These are phyloP conservation scores for Eucalyptus pauciflora DNA, from an alignment of 345 rosid genomes.

Conservation along the genomic window DNA sequence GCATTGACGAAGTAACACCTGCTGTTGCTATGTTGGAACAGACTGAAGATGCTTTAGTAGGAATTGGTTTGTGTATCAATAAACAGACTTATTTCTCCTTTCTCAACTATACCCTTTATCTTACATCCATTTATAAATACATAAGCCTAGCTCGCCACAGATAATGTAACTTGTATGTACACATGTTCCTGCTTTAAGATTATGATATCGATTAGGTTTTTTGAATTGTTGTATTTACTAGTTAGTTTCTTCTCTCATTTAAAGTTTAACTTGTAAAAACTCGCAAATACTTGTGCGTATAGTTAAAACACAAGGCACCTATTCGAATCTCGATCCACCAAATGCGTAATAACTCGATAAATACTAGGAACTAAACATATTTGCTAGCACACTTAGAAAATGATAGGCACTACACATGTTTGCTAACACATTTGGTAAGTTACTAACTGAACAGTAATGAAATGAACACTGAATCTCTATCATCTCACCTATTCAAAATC, in stretches of 20 bases:
- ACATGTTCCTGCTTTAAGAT: not conserved
- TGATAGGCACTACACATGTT: not conserved
- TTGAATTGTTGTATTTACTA: not conserved
- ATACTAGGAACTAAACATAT: not conserved
- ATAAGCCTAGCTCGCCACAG: not conserved
- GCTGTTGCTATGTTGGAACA: not conserved
- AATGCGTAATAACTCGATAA: not conserved
- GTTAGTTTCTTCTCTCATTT: not conserved
- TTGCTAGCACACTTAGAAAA: not conserved
- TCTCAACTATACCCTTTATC: not conserved
- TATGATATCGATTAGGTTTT: not conserved
- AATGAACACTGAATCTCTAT: not conserved
- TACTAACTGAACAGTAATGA: not conserved
- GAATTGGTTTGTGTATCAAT: not conserved
- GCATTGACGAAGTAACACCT: not conserved
- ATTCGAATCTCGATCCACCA: not conserved
- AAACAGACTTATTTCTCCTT: not conserved
- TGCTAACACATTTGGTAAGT: not conserved
- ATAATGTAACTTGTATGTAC: not conserved
- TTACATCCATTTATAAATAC: not conserved
- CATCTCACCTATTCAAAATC: not conserved
- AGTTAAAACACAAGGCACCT: not conserved
- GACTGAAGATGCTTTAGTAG: not conserved
- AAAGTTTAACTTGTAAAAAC: not conserved
- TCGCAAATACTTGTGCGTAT: not conserved